Evolutionary conservation across 1,284 basidiomycete genomes (phyloP), one percentile per base, ranked within the genome.

Genomic region (Coniferiporia weirii): DNA sequence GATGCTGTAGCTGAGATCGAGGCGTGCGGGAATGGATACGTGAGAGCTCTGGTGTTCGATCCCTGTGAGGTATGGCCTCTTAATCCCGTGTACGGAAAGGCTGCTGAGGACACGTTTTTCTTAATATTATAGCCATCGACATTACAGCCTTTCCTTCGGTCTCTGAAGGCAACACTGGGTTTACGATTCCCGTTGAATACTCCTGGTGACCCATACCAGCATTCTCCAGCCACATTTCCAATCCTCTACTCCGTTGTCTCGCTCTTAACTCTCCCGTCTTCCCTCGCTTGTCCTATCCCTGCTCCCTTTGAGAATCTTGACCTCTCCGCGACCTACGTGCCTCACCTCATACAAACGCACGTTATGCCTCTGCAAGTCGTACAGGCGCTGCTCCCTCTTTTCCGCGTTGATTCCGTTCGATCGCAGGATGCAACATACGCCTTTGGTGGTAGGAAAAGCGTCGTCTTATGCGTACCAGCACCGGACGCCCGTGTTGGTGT

Each of bases 41-140:
- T 93, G 59, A 84, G 86, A 53, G 89, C 86, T 1, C 78, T 93
- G 60, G 83, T 93, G 19, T 79, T 93, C 48, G 85, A 93, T 70
- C 85, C 91, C 0, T 75, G 75, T 55, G 85, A 89, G 76, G 90
- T 87, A 68, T 45, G 78, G 68, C 8, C 12, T 12, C 15, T 40
- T 40, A 10, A 32, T 22, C 5, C 15, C 54, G 19, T 35, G 48
- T 36, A n/a, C 38, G 17, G 19, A 46, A 46, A 8, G 44, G 12
- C 17, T n/a, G n/a, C 15, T 40, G 20, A 47, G 36, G 38, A 53
- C 38, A 36, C 43, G 32, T 58, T 50, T 60, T 34, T 9, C 22
- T 20, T 45, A 5, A 13, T 15, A 44, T 9, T n/a, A 34, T 55
- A 91, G 88, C 84, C 85, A 22, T 82, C 79, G 2, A 85, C 84